A percentile compares a stretch with the other conserved stretches of the same genome.
phyloP scores from a whole-genome alignment of 2,329 filamentous ascomycete species.

The Fusarium sp. region DNA sequence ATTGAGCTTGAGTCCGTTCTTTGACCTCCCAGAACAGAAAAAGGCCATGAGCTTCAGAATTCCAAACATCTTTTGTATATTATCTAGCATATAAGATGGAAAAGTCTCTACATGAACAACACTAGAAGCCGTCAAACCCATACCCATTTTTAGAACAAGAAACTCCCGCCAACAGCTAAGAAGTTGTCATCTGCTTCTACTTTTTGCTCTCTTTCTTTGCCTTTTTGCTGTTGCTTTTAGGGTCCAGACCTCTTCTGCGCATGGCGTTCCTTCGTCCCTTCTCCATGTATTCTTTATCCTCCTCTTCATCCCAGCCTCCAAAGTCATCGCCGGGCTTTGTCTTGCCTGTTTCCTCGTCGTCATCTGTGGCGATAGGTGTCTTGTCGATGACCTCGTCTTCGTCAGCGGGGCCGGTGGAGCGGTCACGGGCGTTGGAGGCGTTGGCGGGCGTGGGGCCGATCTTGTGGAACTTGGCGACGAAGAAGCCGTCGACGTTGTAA shows the following conservation, averaged over 20 bases:
- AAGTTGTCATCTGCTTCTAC: constrained; percentile 42
- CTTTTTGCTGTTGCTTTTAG: constrained; percentile 65
- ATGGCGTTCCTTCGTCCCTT: constrained; percentile 80
- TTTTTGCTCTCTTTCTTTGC: constrained; percentile 49
- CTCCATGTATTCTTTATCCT: constrained; percentile 78
- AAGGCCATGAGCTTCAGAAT: not conserved
- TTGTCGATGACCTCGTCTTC: constrained; percentile 71
- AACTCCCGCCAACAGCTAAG: constrained; percentile 34
- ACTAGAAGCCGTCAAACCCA: constrained; percentile 27
- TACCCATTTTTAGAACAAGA: constrained; percentile 37
- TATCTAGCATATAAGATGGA: constrained; percentile 35
- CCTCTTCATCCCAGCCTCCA: constrained; percentile 80
- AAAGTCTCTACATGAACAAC: constrained; percentile 29
- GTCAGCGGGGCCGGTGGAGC: constrained; percentile 48
- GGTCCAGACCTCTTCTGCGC: constrained; percentile 80
- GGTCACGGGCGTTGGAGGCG: constrained; percentile 51
- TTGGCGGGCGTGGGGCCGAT: constrained; percentile 79
- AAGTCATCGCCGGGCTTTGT: constrained; percentile 69
- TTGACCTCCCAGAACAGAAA: not conserved
- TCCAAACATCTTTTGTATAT: constrained; percentile 27
- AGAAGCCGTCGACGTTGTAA: constrained; percentile 98
- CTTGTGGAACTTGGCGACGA: constrained; percentile 98
- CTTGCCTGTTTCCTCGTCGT: constrained; percentile 55
- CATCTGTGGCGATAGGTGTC: constrained; percentile 70
- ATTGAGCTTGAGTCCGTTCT: not conserved